Conservation (phyloP, 257 asterid species). For the Solanum sitiens region DNA sequence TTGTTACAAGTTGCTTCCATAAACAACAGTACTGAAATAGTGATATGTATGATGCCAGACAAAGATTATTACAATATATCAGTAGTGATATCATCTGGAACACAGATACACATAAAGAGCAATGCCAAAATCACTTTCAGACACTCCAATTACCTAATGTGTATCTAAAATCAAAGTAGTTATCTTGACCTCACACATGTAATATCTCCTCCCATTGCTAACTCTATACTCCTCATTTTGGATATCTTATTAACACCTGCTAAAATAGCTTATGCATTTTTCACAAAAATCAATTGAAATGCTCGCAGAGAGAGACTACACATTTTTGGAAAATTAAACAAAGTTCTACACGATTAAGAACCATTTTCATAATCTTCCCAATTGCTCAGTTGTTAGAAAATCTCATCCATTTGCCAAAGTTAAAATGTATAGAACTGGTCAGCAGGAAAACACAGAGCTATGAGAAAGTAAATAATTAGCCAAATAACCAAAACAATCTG, state of each 20-base stretch:
- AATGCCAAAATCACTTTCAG: neutral
- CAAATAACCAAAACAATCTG: neutral
- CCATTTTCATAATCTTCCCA: neutral
- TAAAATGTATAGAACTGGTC: neutral
- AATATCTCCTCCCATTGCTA: neutral
- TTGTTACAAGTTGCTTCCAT: neutral
- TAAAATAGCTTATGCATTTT: neutral
- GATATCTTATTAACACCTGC: neutral
- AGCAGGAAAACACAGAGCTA: neutral
- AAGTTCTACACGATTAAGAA: neutral
- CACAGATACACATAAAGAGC: neutral
- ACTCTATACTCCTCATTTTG: neutral
- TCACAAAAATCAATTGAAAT: neutral
- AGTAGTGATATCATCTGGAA: neutral
- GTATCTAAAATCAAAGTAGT: neutral
- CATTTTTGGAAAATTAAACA: neutral
- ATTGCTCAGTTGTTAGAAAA: neutral
- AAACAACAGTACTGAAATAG: neutral
- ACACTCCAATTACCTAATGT: neutral
- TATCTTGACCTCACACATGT: neutral
- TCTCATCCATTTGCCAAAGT: neutral
- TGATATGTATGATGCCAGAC: neutral
- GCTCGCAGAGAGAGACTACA: neutral
- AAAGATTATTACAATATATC: neutral
- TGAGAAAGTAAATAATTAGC: neutral